phyloP scores from a whole-genome alignment of 192 early-diverging fungal species.

The Gaertneriomyces sp. region DNA sequence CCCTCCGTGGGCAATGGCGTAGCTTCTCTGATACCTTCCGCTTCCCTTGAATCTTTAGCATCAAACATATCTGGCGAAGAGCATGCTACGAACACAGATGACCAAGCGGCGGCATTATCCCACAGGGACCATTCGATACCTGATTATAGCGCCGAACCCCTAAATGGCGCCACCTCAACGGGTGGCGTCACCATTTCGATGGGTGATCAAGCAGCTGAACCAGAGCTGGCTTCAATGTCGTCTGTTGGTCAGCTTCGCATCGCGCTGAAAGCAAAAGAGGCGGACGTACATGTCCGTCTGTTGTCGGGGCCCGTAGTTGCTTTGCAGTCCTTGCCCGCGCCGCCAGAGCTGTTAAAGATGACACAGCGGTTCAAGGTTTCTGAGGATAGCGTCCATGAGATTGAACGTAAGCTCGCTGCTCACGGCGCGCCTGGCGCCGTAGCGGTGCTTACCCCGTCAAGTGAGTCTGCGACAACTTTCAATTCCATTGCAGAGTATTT shows the following conservation, averaged over 20 bases:
- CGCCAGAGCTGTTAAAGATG: constrained; percentile 1
- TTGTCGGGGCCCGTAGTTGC: constrained; percentile 2
- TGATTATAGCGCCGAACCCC: no score
- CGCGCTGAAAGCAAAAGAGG: constrained; percentile 11
- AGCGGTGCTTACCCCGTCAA: not conserved
- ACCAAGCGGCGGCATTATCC: no score
- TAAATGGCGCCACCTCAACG: no score
- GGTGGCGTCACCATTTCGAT: no score
- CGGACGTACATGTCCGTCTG: constrained; percentile 1
- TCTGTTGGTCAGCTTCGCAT: not conserved
- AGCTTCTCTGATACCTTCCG: no score
- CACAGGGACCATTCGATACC: no score
- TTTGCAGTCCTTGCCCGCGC: constrained; percentile 1
- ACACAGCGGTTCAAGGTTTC: constrained; percentile 17
- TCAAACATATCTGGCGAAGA: no score
- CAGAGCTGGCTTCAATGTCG: no score
- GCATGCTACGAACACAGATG: no score
- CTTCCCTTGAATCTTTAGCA: no score
- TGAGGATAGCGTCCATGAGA: not conserved
- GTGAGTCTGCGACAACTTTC: not conserved
- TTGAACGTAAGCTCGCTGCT: constrained; percentile 3
- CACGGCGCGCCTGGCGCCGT: not conserved
- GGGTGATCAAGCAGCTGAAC: no score
- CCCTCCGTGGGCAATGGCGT: not conserved
- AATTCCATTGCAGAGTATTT: not conserved